Base-by-base conservation (phyloP, 108 stramenopile species). In the Nitzschia inconspicua region DNA sequence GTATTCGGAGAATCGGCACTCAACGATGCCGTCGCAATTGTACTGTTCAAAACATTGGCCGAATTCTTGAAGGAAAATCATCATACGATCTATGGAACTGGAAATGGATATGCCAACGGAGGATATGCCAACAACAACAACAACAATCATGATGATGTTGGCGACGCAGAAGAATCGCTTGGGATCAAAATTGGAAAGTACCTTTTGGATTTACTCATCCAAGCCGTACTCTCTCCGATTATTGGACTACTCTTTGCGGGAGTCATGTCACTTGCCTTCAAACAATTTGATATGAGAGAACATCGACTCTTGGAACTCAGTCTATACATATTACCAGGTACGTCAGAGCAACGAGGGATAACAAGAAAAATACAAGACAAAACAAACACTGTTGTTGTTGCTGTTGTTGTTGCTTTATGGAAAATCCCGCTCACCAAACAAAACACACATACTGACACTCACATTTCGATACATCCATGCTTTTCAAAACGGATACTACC, bases 1-100 rank as follows among this genome's bases (percentile, higher is more conserved):
- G 86, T 89, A 3, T 95, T 95, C 63, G 93, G 93, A 24, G 93
- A 94, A 74, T 63, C 60, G 22, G 93, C 88, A 5, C 51, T 95
- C 4, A 95, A 91, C 56, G 93, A 95, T 61, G 93, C 89, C 10
- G 93, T 91, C 20, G 82, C 84, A 7, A 64, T 95, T 47, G 86
- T 88, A 8, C 65, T 91, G 9, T 91, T 77, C 75, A 67, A 86
- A 5, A 69, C 89, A 3, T 64, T 82, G 34, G 20, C 46, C 25
- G 48, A 47, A 22, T 52, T 61, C 35, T 30, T 63, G 50, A 37
- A 49, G 39, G 28, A 68, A 41, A 34, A 68, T 31, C n/a, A n/a
- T n/a, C n/a, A n/a, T n/a, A n/a, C n/a, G n/a, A n/a, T n/a, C n/a
- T n/a, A n/a, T n/a, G n/a, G n/a, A n/a, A n/a, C n/a, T n/a, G n/a